Evolutionary conservation across 345 rosid genomes (phyloP).

Genomic region (Corchorus olitorius): DNA sequence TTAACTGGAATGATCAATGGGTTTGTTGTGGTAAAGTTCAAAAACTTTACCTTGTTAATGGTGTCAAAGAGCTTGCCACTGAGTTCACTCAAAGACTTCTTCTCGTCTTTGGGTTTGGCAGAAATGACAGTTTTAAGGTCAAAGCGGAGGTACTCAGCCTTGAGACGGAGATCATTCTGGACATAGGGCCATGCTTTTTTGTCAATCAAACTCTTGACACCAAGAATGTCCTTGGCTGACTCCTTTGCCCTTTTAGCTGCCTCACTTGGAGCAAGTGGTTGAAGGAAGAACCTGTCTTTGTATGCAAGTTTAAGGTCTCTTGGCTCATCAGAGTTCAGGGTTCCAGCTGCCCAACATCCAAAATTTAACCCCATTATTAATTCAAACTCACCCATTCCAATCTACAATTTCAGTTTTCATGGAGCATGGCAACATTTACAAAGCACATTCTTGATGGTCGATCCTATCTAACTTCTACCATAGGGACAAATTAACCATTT

Average conservation of each 20-base stretch:
- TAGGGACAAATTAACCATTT: too few relatives aligned
- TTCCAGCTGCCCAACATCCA: constrained; percentile 69
- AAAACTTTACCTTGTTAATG: constrained; percentile 54
- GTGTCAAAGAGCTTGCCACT: constrained; percentile 68
- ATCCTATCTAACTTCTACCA: too few relatives aligned
- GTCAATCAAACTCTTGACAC: constrained; percentile 74
- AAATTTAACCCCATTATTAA: neutral
- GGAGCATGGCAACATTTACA: neutral
- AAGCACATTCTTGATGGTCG: too few relatives aligned
- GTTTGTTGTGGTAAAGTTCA: too few relatives aligned
- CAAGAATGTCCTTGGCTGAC: constrained; percentile 77
- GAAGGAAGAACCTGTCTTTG: constrained; percentile 73
- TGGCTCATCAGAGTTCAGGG: constrained; percentile 80
- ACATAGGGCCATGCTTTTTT: constrained; percentile 95
- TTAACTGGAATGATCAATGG: too few relatives aligned
- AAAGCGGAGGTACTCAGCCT: constrained; percentile 72
- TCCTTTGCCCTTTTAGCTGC: constrained; percentile 85
- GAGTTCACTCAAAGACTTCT: constrained; percentile 67
- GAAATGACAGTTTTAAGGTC: constrained; percentile 87
- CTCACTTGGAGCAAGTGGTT: constrained; percentile 60
- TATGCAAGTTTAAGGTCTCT: constrained; percentile 61
- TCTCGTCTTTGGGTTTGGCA: constrained; percentile 74
- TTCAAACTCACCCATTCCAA: neutral
- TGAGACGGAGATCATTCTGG: constrained; percentile 79
- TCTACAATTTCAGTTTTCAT: neutral